Base-by-base conservation (phyloP, 495 filamentous ascomycete species). In the Penicillium herquei region DNA sequence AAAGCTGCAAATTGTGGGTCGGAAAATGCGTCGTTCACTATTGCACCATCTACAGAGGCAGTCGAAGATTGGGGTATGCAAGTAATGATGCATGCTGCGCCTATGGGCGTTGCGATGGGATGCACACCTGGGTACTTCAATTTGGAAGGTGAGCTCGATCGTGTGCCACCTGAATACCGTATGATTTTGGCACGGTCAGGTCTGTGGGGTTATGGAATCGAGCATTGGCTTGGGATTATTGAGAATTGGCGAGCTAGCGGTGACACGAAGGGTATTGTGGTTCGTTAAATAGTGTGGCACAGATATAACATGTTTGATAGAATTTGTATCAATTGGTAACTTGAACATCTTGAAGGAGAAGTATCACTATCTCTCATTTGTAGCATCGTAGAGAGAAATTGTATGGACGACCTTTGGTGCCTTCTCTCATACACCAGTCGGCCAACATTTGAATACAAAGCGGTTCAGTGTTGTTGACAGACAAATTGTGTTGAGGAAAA, bases 1-100 rank as follows among this genome's bases (percentile, higher is more conserved):
- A 26, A 26, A 26, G 21, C 21, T 26, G 21, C 21, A 26, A 26
- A 4, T 26, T 26, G 2, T 11, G 52, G 49, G 31, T 73, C 62
- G 7, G 48, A 56, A 26, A 16, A 32, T 3, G 35, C 10, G 1
- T 18, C 17, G 1, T 39, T 42, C 6, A 60, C 67, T 6, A 58
- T 78, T 53, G 80, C 77, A 54, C 68, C 76, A 1, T 70, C 68
- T 21, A 54, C 33, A 13, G 67, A 65, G 37, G 77, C 72, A 8
- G 71, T 72, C 55, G 79, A 84, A 53, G 71, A 68, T 14, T 84
- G 79, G 43, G 45, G 32, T 12, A 16, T 12, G 14, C 32, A 39
- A 31, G 33, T 54, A 17, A 1, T 30, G 7, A 54, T 37, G 41
- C 31, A 32, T 14, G 12, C 41, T 26, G 32, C 42, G 12, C 18